Evolutionary conservation across 2,329 filamentous ascomycete genomes (phyloP).

Genomic region (Zalaria sp.): DNA sequence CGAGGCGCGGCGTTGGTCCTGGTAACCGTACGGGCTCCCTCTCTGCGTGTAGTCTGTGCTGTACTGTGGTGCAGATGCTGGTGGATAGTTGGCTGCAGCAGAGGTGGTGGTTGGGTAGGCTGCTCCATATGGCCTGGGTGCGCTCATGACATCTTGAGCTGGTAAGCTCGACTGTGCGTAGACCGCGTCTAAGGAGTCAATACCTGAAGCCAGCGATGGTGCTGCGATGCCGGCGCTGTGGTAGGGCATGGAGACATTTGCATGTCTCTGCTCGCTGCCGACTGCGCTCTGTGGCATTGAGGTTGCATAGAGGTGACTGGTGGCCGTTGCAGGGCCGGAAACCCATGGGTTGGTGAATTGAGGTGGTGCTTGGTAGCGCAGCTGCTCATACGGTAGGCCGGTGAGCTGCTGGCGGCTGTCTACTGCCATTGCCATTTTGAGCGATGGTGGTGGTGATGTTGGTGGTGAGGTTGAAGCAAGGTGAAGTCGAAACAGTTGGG

Average conservation of each 20-base stretch:
- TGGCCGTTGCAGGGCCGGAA: slow-evolving; percentile 41
- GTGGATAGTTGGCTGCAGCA: slow-evolving; percentile 55
- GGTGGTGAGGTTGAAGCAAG: slow-evolving; percentile 15
- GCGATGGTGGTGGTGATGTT: slow-evolving; percentile 9
- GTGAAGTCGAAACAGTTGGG: slow-evolving; percentile 7
- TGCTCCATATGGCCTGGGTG: slow-evolving; percentile 58
- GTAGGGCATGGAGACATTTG: slow-evolving; percentile 51
- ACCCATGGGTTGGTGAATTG: slow-evolving; percentile 89
- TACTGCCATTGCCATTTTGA: slow-evolving; percentile 84
- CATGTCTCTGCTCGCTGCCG: slow-evolving; percentile 43
- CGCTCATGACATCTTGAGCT: slow-evolving; percentile 58
- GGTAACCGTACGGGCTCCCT: slow-evolving; percentile 40
- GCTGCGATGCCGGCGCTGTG: slow-evolving; percentile 59
- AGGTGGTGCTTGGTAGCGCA: slow-evolving; percentile 53
- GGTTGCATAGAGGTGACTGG: slow-evolving; percentile 50
- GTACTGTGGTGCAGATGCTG: slow-evolving; percentile 59
- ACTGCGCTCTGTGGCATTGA: slow-evolving; percentile 47
- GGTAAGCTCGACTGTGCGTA: slow-evolving; percentile 52
- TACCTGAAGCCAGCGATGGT: slow-evolving; percentile 54
- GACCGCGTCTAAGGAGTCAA: slow-evolving; percentile 48
- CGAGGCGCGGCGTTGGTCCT: slow-evolving; percentile 57
- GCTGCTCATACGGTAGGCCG: slow-evolving; percentile 67
- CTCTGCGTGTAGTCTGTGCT: slow-evolving; percentile 51
- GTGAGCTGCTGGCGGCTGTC: slow-evolving; percentile 73
- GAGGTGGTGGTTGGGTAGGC: slow-evolving; percentile 59